A percentile compares a stretch with the other conserved stretches of the same genome.
These are phyloP conservation scores for Cichorium intybus DNA, from an alignment of 140 eudicot species.

Conservation along the genomic window DNA sequence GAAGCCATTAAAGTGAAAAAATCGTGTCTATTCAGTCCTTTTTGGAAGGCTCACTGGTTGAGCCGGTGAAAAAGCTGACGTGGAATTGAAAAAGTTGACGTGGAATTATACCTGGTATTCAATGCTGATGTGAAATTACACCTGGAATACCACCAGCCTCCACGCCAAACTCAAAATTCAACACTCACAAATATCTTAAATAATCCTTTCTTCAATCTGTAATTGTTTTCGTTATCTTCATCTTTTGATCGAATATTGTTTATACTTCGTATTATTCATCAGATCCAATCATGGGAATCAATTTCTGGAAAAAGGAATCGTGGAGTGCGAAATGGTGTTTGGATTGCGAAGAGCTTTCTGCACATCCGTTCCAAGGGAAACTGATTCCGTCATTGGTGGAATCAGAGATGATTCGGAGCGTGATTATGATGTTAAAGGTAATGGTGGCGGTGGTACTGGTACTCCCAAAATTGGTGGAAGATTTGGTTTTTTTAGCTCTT, in stretches of 20 bases:
- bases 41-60: too few relatives aligned
- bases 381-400: slow-evolving; percentile 16
- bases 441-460: background rate
- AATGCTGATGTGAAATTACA: too few relatives aligned
- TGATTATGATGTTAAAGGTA: background rate
- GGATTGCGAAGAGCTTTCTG: slow-evolving; percentile 95
- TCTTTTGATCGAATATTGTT: background rate
- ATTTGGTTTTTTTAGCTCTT: slow-evolving; percentile 41
- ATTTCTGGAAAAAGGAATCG: background rate
- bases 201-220: background rate
- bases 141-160: too few relatives aligned
- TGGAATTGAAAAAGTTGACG: too few relatives aligned
- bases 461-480: slow-evolving; percentile 37
- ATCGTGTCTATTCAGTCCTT: too few relatives aligned
- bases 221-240: background rate
- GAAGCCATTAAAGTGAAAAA: too few relatives aligned
- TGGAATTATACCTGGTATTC: too few relatives aligned
- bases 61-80: too few relatives aligned
- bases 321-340: slow-evolving; percentile 46
- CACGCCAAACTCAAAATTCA: background rate
- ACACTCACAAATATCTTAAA: background rate
- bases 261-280: background rate
- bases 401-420: background rate
- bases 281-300: background rate
- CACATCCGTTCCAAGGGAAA: slow-evolving; percentile 67